Evolutionary conservation across 1,284 basidiomycete genomes (phyloP).

Genomic region (Neotropicomus parvogracilis): DNA sequence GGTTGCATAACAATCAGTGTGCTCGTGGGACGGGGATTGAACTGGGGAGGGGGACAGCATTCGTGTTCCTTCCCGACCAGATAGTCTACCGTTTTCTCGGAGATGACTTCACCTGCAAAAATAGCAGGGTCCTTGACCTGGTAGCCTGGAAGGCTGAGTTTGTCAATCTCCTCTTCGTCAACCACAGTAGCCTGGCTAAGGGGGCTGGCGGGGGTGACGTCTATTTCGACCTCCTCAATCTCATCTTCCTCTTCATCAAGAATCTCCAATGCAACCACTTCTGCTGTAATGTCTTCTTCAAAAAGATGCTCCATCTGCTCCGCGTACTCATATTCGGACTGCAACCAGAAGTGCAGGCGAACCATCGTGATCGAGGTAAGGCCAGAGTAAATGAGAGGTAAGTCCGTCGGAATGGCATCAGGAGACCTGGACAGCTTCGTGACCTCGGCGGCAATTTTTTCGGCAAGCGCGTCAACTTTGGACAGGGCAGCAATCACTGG

Average conservation of each 20-base stretch:
- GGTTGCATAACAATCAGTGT: constrained; percentile 26
- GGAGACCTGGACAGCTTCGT: constrained; percentile 17
- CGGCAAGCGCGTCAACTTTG: constrained; percentile 17
- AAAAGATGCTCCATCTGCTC: constrained; percentile 24
- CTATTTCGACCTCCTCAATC: constrained; percentile 4
- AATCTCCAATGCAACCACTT: constrained; percentile 24
- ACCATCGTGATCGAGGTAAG: constrained; percentile 27
- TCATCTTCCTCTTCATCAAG: constrained; percentile 19
- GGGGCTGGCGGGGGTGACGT: constrained; percentile 7
- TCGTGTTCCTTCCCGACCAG: constrained; percentile 3
- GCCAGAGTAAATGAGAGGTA: constrained; percentile 26
- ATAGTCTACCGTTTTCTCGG: constrained; percentile 4
- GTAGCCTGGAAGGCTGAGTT: constrained; percentile 2
- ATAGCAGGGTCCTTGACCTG: constrained; percentile 3
- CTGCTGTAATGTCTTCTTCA: constrained; percentile 22
- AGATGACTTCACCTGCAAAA: background rate
- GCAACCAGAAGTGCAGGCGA: constrained; percentile 28
- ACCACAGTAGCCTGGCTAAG: constrained; percentile 22
- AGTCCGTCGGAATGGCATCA: constrained; percentile 14
- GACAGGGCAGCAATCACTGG: constrained; percentile 5
- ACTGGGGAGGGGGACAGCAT: background rate
- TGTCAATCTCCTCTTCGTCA: constrained; percentile 20
- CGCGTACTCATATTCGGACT: constrained; percentile 25
- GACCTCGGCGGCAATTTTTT: constrained; percentile 21
- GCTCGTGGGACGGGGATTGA: constrained; percentile 14